A percentile compares a stretch with the other conserved stretches of the same genome.
Evolutionary conservation across 768 basidiomycete genomes (phyloP).

Genomic region (Mycena latifolia): DNA sequence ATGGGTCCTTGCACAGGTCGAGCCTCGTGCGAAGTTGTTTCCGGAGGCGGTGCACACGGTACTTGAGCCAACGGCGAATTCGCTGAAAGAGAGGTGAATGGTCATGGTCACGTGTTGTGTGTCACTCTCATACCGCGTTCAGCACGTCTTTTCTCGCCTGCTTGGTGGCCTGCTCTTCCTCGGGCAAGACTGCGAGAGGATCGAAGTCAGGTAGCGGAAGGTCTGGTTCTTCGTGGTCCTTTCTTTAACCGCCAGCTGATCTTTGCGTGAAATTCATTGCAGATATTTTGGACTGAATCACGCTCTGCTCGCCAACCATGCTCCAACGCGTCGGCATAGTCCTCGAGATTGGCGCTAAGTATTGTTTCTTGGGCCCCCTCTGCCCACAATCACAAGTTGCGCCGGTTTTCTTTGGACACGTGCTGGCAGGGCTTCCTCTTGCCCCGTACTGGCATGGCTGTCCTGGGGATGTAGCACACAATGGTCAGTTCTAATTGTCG

Average conservation of each 20-base stretch:
- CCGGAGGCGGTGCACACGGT: background rate
- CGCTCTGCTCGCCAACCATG: background rate
- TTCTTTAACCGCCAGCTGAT: slow-evolving; percentile 7
- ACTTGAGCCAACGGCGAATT: slow-evolving; percentile 18
- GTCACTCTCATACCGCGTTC: background rate
- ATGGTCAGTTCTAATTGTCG: too few relatives aligned
- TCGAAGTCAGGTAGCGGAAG: background rate
- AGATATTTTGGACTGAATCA: background rate
- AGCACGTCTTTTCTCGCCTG: background rate
- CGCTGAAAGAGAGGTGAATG: slow-evolving; percentile 4
- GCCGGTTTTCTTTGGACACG: background rate
- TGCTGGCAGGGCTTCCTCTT: background rate
- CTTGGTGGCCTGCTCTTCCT: background rate
- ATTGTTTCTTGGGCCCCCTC: slow-evolving; percentile 2
- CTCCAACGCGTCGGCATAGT: slow-evolving; percentile 7
- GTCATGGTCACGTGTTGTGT: background rate
- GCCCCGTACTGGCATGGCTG: too few relatives aligned
- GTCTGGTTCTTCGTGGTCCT: slow-evolving; percentile 2
- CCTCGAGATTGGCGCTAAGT: background rate
- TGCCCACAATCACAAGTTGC: slow-evolving; percentile 11
- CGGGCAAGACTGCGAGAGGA: background rate
- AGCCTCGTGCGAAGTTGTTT: background rate
- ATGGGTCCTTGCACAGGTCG: background rate
- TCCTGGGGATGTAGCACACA: too few relatives aligned
- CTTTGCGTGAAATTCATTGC: slow-evolving; percentile 7